Evolutionary conservation across 768 basidiomycete genomes (phyloP).

Genomic region (Suillus discolor): DNA sequence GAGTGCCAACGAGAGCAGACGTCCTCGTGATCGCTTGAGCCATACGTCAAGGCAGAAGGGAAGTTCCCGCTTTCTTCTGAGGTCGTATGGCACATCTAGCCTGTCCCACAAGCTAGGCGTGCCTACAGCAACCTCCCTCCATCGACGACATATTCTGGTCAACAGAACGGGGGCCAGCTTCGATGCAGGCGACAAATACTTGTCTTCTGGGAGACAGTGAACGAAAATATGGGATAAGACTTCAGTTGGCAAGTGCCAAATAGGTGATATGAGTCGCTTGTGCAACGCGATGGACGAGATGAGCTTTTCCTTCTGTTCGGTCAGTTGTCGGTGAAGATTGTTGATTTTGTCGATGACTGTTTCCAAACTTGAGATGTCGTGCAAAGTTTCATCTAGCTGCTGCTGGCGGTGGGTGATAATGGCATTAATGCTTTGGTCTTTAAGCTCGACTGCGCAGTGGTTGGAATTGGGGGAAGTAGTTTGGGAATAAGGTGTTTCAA

Average conservation of each 20-base stretch:
- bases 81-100: too few relatives aligned
- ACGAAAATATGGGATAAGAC: slow-evolving; percentile 50
- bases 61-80: neutral
- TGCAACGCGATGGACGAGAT: slow-evolving; percentile 11
- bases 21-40: slow-evolving; percentile 15
- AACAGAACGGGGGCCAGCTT: slow-evolving; percentile 39
- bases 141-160: slow-evolving; percentile 41
- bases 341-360: slow-evolving; percentile 16
- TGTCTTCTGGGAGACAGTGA: slow-evolving; percentile 37
- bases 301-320: slow-evolving; percentile 14
- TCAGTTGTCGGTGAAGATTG: slow-evolving; percentile 15
- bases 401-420: neutral
- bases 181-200: slow-evolving; percentile 4
- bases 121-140: slow-evolving; percentile 41
- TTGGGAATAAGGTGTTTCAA: neutral
- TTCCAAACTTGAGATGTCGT: neutral
- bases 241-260: slow-evolving; percentile 46
- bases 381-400: neutral
- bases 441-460: neutral
- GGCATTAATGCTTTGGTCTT: neutral
- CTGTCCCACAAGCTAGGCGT: slow-evolving; percentile 49
- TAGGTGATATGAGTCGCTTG: slow-evolving; percentile 25
- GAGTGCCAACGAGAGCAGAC: slow-evolving; percentile 9
- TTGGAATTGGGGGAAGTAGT: neutral
- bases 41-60: neutral